A percentile compares a stretch with the other conserved stretches of the same genome.
Evolutionary conservation across 306 rosid species (phyloP).

Genomic region (Gastrolobium bilobum): DNA sequence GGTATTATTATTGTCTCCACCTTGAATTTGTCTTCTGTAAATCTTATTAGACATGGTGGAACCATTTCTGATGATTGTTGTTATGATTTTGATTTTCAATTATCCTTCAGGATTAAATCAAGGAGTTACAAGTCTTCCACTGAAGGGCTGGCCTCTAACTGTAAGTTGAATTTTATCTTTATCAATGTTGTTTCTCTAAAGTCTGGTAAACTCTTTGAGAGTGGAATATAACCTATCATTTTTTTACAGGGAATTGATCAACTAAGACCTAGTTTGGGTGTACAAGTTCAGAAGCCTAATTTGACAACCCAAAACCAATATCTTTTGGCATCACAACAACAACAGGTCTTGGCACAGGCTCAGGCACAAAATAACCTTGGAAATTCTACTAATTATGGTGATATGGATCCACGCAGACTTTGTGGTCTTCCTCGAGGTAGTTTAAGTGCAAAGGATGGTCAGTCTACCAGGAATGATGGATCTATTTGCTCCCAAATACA

Average conservation of each 20-base stretch:
- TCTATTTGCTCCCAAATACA: conserved; percentile 86
- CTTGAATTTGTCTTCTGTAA: conserved; percentile 24
- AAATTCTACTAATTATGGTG: conserved; percentile 67
- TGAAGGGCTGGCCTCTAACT: conserved; percentile 95
- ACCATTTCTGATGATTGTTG: conserved; percentile 29
- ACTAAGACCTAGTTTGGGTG: conserved; percentile 80
- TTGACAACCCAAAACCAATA: conserved; percentile 65
- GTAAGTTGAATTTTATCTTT: conserved; percentile 68
- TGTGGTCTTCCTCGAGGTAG: conserved; percentile 76
- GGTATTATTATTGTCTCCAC: conserved; percentile 54
- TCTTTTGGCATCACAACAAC: conserved; percentile 83
- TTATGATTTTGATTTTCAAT: conserved; percentile 21
- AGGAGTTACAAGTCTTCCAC: conserved; percentile 76
- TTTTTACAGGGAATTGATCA: conserved; percentile 85
- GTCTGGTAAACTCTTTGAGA: conserved; percentile 43
- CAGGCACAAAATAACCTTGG: conserved; percentile 77
- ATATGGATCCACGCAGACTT: conserved; percentile 89
- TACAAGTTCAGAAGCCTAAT: conserved; percentile 85
- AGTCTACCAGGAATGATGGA: conserved; percentile 71
- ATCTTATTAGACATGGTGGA: not conserved
- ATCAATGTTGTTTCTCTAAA: not conserved
- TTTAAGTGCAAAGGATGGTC: conserved; percentile 79
- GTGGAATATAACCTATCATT: conserved; percentile 36
- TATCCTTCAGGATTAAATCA: conserved; percentile 72
- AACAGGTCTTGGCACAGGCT: conserved; percentile 79